Conservation (phyloP, 2,329 filamentous ascomycete species). For the Ophiostoma ips region DNA sequence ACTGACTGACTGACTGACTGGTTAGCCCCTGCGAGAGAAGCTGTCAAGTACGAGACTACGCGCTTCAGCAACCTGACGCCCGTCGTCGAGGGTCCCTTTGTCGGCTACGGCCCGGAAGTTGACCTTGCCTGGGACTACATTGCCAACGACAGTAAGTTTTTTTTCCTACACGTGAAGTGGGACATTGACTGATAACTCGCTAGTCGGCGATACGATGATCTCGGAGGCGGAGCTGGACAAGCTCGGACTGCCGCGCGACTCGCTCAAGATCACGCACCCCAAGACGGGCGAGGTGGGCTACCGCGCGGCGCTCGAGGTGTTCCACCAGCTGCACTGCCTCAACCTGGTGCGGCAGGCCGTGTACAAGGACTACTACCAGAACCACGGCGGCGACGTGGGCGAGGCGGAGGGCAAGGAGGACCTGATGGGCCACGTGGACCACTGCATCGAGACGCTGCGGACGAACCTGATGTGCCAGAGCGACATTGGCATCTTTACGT, state of each 20-base stretch:
- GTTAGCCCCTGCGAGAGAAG: slow-evolving; percentile 29
- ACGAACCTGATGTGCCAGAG: slow-evolving; percentile 41
- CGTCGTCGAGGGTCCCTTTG: slow-evolving; percentile 34
- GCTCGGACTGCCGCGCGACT: slow-evolving; percentile 37
- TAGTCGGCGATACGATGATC: slow-evolving; percentile 49
- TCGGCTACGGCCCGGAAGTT: slow-evolving; percentile 41
- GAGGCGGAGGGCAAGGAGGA: slow-evolving; percentile 25
- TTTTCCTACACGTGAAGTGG: background rate
- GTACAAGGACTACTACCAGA: slow-evolving; percentile 35
- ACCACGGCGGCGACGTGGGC: slow-evolving; percentile 32
- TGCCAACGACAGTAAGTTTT: slow-evolving; percentile 26
- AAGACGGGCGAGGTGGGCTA: slow-evolving; percentile 43
- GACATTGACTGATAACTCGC: background rate
- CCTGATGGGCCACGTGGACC: slow-evolving; percentile 33
- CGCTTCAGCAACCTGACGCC: slow-evolving; percentile 33
- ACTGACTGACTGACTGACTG: slow-evolving; percentile 16
- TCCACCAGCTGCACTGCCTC: slow-evolving; percentile 41
- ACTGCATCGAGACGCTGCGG: slow-evolving; percentile 39
- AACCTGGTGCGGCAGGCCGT: slow-evolving; percentile 34
- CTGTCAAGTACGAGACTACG: slow-evolving; percentile 34
- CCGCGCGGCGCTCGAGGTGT: slow-evolving; percentile 44
- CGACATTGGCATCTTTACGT: slow-evolving; percentile 41
- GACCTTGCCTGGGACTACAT: slow-evolving; percentile 44
- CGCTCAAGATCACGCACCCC: slow-evolving; percentile 41
- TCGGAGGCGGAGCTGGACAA: slow-evolving; percentile 36